phyloP scores from a whole-genome alignment of 768 basidiomycete species.

The Astraeus odoratus region DNA sequence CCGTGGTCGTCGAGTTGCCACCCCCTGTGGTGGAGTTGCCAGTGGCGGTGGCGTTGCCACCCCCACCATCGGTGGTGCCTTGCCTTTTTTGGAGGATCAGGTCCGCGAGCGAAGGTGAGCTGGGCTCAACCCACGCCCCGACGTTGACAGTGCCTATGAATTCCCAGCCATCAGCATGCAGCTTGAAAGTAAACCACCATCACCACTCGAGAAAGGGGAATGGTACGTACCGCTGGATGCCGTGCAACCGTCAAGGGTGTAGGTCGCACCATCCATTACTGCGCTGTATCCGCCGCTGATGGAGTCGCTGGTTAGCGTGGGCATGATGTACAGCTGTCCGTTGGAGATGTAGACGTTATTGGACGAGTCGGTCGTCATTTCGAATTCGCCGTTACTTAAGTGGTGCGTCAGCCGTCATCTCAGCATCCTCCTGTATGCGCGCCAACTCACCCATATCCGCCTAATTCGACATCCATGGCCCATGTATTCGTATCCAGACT shows the following conservation, averaged over 20 bases:
- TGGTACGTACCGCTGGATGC: conserved; percentile 6
- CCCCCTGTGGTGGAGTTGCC: conserved; percentile 18
- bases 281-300: conserved; percentile 29
- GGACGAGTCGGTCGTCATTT: conserved; percentile 40
- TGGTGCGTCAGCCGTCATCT: conserved; percentile 5
- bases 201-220: not conserved
- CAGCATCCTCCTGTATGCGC: not conserved
- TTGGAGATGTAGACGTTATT: conserved; percentile 40
- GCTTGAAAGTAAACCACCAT: not conserved
- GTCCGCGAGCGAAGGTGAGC: not conserved
- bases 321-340: conserved; percentile 49
- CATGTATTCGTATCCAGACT: conserved; percentile 40
- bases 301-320: conserved; percentile 49
- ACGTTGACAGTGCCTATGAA: conserved; percentile 10
- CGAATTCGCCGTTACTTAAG: conserved; percentile 46
- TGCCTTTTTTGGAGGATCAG: conserved; percentile 20
- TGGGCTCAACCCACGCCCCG: conserved; percentile 18
- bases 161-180: too few species aligned
- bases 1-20: conserved; percentile 2
- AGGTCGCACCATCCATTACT: conserved; percentile 34
- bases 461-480: conserved; percentile 44
- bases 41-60: conserved; percentile 1
- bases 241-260: conserved; percentile 33
- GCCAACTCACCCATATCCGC: conserved; percentile 40
- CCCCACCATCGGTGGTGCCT: conserved; percentile 1